Conservation (phyloP, 495 filamentous ascomycete species). For the Parathielavia appendiculata region DNA sequence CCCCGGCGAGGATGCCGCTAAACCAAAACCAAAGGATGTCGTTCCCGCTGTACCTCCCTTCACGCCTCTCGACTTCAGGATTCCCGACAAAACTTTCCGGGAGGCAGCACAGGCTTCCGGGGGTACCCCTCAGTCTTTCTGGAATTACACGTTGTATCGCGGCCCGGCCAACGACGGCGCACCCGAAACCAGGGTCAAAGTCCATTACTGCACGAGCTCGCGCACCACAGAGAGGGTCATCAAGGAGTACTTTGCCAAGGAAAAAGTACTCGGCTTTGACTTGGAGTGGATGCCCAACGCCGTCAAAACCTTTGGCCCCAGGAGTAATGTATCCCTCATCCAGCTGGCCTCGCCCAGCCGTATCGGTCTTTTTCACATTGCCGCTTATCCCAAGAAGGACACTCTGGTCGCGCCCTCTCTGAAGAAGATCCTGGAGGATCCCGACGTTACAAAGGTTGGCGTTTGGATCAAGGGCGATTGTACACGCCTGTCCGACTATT, state of each 20-base stretch:
- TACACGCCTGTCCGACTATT: conserved; percentile 60
- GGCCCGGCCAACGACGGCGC: conserved; percentile 34
- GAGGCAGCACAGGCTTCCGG: conserved; percentile 37
- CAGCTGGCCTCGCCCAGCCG: conserved; percentile 74
- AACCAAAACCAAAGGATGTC: conserved; percentile 15
- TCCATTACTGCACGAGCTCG: conserved; percentile 72
- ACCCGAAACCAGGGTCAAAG: conserved; percentile 43
- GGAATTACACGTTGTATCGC: conserved; percentile 63
- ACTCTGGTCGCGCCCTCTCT: conserved; percentile 66
- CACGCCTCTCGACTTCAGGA: conserved; percentile 40
- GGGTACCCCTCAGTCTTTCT: conserved; percentile 50
- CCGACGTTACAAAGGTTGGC: conserved; percentile 68
- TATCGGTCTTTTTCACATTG: conserved; percentile 78
- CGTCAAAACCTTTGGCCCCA: conserved; percentile 41
- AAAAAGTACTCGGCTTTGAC: conserved; percentile 75
- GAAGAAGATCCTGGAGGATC: conserved; percentile 63
- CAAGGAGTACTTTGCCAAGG: conserved; percentile 59
- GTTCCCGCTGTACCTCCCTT: conserved; percentile 28
- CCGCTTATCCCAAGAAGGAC: conserved; percentile 51
- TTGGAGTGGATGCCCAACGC: conserved; percentile 72
- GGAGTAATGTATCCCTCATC: conserved; percentile 67
- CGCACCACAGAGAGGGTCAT: conserved; percentile 59
- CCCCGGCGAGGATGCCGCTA: neutral
- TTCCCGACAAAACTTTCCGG: conserved; percentile 41
- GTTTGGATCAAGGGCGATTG: conserved; percentile 71